These are phyloP conservation scores for Dactylellina haptotyla DNA, from an alignment of 2,329 filamentous ascomycete genomes.

Conservation along the genomic window DNA sequence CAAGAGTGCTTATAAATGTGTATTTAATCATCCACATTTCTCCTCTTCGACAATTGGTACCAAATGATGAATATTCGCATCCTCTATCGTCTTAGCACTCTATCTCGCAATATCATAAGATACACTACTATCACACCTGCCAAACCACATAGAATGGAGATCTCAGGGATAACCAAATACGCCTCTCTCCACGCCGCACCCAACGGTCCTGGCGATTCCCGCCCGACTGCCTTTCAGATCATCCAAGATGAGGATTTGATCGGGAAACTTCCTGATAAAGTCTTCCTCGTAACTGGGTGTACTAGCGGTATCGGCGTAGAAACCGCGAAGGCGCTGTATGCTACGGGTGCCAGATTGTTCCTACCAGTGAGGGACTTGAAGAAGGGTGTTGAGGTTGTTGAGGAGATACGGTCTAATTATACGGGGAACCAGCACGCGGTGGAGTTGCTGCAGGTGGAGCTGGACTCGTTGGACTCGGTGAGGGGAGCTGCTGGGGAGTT, in stretches of 20 bases:
- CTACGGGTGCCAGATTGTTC: conserved; percentile 62
- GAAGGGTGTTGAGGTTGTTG: conserved; percentile 21
- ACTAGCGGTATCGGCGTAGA: conserved; percentile 62
- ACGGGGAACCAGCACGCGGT: conserved; percentile 57
- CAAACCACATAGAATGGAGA: neutral
- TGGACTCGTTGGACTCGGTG: conserved; percentile 59
- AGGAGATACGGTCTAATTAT: conserved; percentile 50
- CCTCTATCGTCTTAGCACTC: neutral
- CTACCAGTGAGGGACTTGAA: conserved; percentile 61
- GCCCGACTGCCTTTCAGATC: conserved; percentile 60
- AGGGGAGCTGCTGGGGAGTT: conserved; percentile 58
- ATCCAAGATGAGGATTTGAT: conserved; percentile 59
- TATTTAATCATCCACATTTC: no score
- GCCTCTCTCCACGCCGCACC: conserved; percentile 43
- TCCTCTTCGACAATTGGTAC: no score
- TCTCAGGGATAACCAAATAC: conserved; percentile 53
- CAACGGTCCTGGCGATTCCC: conserved; percentile 59
- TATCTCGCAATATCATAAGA: neutral
- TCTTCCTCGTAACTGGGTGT: conserved; percentile 62
- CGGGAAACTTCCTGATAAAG: conserved; percentile 59
- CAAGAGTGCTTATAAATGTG: no score
- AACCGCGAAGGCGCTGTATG: conserved; percentile 61
- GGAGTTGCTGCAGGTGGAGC: conserved; percentile 60
- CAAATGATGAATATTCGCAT: neutral
- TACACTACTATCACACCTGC: neutral